Conservation (phyloP, 148 eudicot genomes). For the Dianthus caryophyllus region DNA sequence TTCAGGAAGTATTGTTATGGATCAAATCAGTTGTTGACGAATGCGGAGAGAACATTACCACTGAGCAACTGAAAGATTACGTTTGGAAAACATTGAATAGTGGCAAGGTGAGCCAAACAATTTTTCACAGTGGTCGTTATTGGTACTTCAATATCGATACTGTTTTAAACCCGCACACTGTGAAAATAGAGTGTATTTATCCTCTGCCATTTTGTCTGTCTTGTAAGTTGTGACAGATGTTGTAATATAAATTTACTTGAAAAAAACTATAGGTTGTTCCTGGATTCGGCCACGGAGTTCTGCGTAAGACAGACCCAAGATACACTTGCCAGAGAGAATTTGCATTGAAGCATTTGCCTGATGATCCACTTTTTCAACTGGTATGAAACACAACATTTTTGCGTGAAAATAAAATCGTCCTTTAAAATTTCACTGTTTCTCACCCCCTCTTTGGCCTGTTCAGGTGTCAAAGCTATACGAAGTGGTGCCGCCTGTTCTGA, state of each 20-base stretch:
- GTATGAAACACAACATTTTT: conserved; percentile 32
- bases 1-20: conserved; percentile 94
- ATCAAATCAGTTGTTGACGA: conserved; percentile 86
- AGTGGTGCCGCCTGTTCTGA: conserved; percentile 86
- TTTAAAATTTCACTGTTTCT: background rate
- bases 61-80: conserved; percentile 76
- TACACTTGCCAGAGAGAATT: conserved; percentile 95
- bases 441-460: conserved; percentile 10
- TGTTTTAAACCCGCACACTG: too few species aligned
- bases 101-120: conserved; percentile 58
- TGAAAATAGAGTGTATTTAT: too few species aligned
- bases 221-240: background rate
- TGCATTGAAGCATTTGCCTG: conserved; percentile 86
- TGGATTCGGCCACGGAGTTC: conserved; percentile 95
- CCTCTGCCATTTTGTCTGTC: background rate
- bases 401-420: background rate
- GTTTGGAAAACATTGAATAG: conserved; percentile 90
- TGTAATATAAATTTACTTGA: background rate
- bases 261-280: conserved; percentile 72
- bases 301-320: conserved; percentile 94
- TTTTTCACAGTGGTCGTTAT: background rate
- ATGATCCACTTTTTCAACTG: conserved; percentile 90
- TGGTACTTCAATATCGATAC: background rate
- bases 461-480: conserved; percentile 90
- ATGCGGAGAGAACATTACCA: conserved; percentile 74